A percentile compares a stretch with the other conserved stretches of the same genome.
Evolutionary conservation across 2,329 filamentous ascomycete species (phyloP).

Genomic region (Trematosphaeria pertusa): DNA sequence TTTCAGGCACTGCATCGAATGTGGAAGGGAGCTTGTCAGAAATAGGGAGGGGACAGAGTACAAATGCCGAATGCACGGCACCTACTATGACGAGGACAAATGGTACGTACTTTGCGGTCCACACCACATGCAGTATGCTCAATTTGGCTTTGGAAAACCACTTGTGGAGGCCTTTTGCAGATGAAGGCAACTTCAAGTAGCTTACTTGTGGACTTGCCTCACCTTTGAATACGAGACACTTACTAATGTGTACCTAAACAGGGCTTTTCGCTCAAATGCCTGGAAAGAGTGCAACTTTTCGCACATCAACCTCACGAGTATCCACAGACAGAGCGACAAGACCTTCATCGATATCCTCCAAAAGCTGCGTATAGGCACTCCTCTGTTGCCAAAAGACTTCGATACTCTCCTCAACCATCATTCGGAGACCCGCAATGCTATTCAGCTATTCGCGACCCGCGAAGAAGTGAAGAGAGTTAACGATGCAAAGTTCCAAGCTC

Average conservation of each 20-base stretch:
- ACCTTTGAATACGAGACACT: too few relatives aligned
- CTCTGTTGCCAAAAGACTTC: constrained; percentile 48
- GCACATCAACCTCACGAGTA: constrained; percentile 60
- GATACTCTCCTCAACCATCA: constrained; percentile 56
- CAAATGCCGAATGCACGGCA: constrained; percentile 36
- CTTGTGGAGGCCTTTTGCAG: too few relatives aligned
- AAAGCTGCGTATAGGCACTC: constrained; percentile 59
- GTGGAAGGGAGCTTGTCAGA: constrained; percentile 48
- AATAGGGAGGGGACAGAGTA: constrained; percentile 30
- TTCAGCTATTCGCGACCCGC: constrained; percentile 55
- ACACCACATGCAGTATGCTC: too few relatives aligned
- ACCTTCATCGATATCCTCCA: constrained; percentile 64
- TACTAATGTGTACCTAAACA: too few relatives aligned
- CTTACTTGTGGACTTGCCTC: too few relatives aligned
- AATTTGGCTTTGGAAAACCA: too few relatives aligned
- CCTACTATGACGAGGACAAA: constrained; percentile 59
- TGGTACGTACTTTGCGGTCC: too few relatives aligned
- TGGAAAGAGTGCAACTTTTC: constrained; percentile 64
- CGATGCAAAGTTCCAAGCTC: constrained; percentile 39
- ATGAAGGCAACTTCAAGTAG: too few relatives aligned
- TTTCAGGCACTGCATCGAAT: constrained; percentile 60
- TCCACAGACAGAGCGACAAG: constrained; percentile 65
- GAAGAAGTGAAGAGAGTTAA: constrained; percentile 43
- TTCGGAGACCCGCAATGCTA: constrained; percentile 51
- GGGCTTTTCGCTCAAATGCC: constrained; percentile 63